Conservation (phyloP, 2,329 filamentous ascomycete species). For the Arthrinium phaeospermum region DNA sequence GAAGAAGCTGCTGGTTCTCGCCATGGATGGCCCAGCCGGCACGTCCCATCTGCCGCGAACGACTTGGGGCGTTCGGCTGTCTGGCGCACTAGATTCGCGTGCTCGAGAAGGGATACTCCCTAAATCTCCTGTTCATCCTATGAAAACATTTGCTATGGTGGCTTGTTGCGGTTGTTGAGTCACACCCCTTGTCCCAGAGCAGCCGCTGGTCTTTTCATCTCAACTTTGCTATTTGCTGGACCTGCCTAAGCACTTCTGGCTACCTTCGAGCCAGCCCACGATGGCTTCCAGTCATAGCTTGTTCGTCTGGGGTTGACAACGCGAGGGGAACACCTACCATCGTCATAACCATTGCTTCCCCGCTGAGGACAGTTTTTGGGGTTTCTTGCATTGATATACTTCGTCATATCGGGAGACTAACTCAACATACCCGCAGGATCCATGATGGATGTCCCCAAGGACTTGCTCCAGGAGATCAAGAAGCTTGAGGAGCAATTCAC, state of each 20-base stretch:
- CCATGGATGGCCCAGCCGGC: background rate
- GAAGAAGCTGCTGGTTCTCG: background rate
- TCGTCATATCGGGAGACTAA: background rate
- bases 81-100: background rate
- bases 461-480: slow-evolving; percentile 80
- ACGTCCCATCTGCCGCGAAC: background rate
- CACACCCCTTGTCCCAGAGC: background rate
- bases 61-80: background rate
- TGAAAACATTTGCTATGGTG: background rate
- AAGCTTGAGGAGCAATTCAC: slow-evolving; percentile 84
- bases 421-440: slow-evolving; percentile 64
- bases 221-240: background rate
- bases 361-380: background rate
- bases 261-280: slow-evolving; percentile 6
- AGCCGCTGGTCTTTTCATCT: background rate
- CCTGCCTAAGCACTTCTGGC: background rate
- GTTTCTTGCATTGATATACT: background rate
- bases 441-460: slow-evolving; percentile 87
- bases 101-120: slow-evolving; percentile 7
- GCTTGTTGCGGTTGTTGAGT: background rate
- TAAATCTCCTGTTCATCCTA: background rate
- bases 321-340: slow-evolving; percentile 28
- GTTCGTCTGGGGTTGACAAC: slow-evolving; percentile 21
- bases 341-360: slow-evolving; percentile 25
- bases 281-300: slow-evolving; percentile 26